Conservation (phyloP, 2,329 filamentous ascomycete species). For the Diaporthe sp. region DNA sequence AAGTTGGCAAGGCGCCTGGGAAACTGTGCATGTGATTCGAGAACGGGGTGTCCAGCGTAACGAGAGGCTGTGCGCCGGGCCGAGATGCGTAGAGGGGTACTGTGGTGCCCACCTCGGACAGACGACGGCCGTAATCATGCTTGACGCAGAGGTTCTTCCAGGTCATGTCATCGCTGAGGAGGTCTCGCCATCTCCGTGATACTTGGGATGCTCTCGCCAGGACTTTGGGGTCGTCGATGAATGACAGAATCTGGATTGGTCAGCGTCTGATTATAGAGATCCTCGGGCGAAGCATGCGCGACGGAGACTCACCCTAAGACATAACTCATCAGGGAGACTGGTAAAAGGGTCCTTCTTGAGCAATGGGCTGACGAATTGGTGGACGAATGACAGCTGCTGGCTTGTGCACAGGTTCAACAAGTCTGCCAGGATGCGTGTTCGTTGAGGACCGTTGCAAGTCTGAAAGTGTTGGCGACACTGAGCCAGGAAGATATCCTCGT, state of each 20-base stretch:
- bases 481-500: conserved; percentile 86
- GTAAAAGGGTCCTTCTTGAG: conserved; percentile 97
- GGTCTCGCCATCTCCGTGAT: conserved; percentile 92
- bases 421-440: conserved; percentile 86
- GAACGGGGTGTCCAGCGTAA: conserved; percentile 49
- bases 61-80: conserved; percentile 49
- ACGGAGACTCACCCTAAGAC: conserved; percentile 81
- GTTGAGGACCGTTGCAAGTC: conserved; percentile 79
- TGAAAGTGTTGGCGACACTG: conserved; percentile 86
- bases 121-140: conserved; percentile 81
- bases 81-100: conserved; percentile 48
- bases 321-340: conserved; percentile 91
- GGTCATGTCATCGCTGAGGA: conserved; percentile 95
- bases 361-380: conserved; percentile 93
- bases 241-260: conserved; percentile 84
- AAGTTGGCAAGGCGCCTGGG: conserved; percentile 56
- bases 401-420: conserved; percentile 95
- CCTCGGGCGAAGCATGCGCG: no score
- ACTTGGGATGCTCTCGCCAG: conserved; percentile 94
- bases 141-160: conserved; percentile 99
- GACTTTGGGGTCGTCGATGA: conserved; percentile 96
- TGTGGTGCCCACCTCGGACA: conserved; percentile 63
- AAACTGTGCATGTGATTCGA: conserved; percentile 54
- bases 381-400: conserved; percentile 94
- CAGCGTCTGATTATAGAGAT: background rate